Evolutionary conservation across 495 filamentous ascomycete species (phyloP).

Genomic region (Aspergillus ellipticus): DNA sequence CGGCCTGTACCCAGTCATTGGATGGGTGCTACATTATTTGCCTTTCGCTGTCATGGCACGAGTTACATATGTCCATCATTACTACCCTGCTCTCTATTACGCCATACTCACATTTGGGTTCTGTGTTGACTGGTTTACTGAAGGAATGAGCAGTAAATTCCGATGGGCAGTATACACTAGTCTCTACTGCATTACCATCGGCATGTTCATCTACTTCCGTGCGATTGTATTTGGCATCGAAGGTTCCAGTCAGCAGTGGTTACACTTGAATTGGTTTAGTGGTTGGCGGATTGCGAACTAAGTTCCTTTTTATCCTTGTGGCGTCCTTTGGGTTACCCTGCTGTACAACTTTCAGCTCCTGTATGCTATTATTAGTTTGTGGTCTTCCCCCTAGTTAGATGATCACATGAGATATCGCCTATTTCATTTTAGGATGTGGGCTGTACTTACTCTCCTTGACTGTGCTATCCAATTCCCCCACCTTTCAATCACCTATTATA

Average conservation of each 20-base stretch:
- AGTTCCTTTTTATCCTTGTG: slow-evolving; percentile 8
- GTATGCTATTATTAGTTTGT: neutral
- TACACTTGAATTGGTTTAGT: slow-evolving; percentile 86
- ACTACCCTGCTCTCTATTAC: slow-evolving; percentile 98
- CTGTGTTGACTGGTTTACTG: slow-evolving; percentile 76
- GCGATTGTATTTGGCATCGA: slow-evolving; percentile 98
- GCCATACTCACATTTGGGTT: slow-evolving; percentile 89
- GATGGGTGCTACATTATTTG: slow-evolving; percentile 94
- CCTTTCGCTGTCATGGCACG: slow-evolving; percentile 97
- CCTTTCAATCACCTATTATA: too few relatives aligned
- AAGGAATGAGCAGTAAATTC: slow-evolving; percentile 53
- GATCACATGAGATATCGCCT: too few relatives aligned
- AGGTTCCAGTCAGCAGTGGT: slow-evolving; percentile 76
- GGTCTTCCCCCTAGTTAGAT: too few relatives aligned
- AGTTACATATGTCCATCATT: slow-evolving; percentile 98
- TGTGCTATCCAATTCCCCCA: too few relatives aligned
- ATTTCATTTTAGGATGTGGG: too few relatives aligned
- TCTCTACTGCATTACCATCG: slow-evolving; percentile 69
- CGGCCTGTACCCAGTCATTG: slow-evolving; percentile 84
- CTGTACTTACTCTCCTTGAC: too few relatives aligned
- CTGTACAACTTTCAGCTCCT: neutral
- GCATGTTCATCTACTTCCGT: slow-evolving; percentile 82
- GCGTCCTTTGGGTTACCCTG: neutral
- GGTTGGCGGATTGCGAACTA: slow-evolving; percentile 52
- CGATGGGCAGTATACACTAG: slow-evolving; percentile 63